phyloP scores from a whole-genome alignment of 768 basidiomycete genomes.

The Gautieria morchelliformis region DNA sequence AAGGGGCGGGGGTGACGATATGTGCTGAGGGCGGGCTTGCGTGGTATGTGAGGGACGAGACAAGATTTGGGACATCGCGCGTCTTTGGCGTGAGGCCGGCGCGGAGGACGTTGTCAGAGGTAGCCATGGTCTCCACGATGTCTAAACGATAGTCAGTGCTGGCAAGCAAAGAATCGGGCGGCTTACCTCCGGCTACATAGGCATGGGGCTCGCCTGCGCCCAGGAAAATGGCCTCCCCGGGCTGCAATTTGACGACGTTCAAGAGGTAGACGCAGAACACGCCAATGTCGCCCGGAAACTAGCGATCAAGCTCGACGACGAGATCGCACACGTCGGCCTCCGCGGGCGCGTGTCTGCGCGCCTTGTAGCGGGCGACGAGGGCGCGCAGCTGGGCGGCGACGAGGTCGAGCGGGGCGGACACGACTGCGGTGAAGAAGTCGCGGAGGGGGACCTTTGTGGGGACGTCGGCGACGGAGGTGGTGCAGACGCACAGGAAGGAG shows the following conservation, averaged over 20 bases:
- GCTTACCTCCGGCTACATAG: constrained; percentile 83
- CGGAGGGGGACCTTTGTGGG: constrained; percentile 31
- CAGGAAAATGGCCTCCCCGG: constrained; percentile 89
- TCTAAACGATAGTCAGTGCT: constrained; percentile 36
- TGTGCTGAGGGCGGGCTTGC: constrained; percentile 62
- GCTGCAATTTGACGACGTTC: constrained; percentile 70
- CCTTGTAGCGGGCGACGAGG: constrained; percentile 47
- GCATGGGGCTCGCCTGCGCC: constrained; percentile 97
- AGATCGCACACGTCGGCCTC: constrained; percentile 49
- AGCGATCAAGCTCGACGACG: constrained; percentile 39
- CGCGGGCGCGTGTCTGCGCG: constrained; percentile 27
- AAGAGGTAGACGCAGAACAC: constrained; percentile 84
- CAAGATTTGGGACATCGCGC: constrained; percentile 85
- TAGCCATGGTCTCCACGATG: constrained; percentile 98
- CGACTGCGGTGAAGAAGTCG: constrained; percentile 73
- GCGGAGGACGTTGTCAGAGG: constrained; percentile 97
- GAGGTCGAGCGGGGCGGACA: constrained; percentile 56
- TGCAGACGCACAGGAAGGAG: constrained; percentile 37
- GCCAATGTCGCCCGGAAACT: constrained; percentile 93
- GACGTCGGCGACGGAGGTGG: constrained; percentile 32
- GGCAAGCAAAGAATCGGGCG: not conserved
- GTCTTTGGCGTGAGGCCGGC: constrained; percentile 96
- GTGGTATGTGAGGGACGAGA: constrained; percentile 78
- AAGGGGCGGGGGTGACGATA: constrained; percentile 48
- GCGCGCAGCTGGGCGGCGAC: constrained; percentile 45